Percentiles rank a stretch among this genome's conserved stretches.
Conservation (phyloP, 2,329 filamentous ascomycete species). For the Fusarium phyllophilum region DNA sequence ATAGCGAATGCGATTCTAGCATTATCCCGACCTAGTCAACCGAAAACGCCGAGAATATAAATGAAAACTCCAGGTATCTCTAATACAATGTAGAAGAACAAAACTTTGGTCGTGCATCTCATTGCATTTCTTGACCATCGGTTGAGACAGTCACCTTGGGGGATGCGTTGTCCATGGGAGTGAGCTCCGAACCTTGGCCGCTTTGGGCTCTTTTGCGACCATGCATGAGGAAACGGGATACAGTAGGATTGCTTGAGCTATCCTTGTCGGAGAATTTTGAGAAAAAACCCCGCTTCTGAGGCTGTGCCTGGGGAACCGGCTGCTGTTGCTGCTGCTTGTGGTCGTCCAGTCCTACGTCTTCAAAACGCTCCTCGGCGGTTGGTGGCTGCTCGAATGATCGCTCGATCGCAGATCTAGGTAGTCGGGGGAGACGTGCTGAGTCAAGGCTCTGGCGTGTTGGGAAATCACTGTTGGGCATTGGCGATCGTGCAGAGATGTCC, state of each 20-base stretch:
- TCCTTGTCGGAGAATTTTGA: conserved; percentile 72
- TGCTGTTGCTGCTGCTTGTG: conserved; percentile 55
- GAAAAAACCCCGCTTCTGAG: conserved; percentile 76
- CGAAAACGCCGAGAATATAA: conserved; percentile 41
- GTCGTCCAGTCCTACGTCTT: conserved; percentile 91
- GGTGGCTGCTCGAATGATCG: conserved; percentile 68
- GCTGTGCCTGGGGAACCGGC: conserved; percentile 35
- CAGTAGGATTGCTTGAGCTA: conserved; percentile 51
- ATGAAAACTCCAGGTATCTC: conserved; percentile 41
- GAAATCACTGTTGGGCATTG: conserved; percentile 69
- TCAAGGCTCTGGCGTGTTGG: conserved; percentile 83
- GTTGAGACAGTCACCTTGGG: conserved; percentile 43
- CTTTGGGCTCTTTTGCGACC: conserved; percentile 75
- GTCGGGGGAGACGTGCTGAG: conserved; percentile 71
- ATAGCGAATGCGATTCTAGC: conserved; percentile 43
- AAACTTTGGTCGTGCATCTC: conserved; percentile 15
- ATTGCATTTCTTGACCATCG: conserved; percentile 44
- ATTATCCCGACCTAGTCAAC: conserved; percentile 32
- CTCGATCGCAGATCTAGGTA: conserved; percentile 70
- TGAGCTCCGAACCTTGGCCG: conserved; percentile 77
- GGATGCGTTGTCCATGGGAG: conserved; percentile 63
- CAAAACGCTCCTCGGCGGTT: conserved; percentile 84
- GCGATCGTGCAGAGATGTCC: conserved; percentile 92
- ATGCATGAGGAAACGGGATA: conserved; percentile 72
- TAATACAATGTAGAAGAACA: conserved; percentile 42